Percentiles rank a stretch among this genome's conserved stretches.
Conservation (phyloP, 331 rosid genomes). For the Arachis monticola region DNA sequence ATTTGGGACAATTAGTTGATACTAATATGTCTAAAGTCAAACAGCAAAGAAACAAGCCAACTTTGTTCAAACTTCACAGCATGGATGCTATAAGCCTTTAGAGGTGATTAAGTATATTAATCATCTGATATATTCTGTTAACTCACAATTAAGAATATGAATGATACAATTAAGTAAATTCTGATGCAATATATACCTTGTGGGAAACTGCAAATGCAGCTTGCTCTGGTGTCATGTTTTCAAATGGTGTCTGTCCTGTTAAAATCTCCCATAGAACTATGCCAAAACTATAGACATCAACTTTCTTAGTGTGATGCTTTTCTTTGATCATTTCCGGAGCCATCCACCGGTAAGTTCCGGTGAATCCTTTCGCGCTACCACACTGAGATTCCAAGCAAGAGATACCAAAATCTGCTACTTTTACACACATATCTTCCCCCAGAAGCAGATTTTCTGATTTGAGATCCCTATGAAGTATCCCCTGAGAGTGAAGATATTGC, state of each 20-base stretch:
- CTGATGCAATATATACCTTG: slow-evolving; percentile 64
- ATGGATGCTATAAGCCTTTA: not conserved
- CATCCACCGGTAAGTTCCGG: slow-evolving; percentile 99
- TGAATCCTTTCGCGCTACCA: slow-evolving; percentile 88
- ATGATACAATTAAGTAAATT: slow-evolving; percentile 16
- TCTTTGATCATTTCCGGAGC: slow-evolving; percentile 98
- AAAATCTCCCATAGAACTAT: slow-evolving; percentile 96
- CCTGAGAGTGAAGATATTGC: slow-evolving; percentile 91
- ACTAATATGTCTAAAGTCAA: slow-evolving; percentile 14
- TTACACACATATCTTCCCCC: slow-evolving; percentile 91
- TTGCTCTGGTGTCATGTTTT: slow-evolving; percentile 97
- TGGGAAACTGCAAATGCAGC: slow-evolving; percentile 96
- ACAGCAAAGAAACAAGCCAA: slow-evolving; percentile 14
- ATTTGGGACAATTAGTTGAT: slow-evolving; percentile 4
- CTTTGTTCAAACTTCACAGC: slow-evolving; percentile 24
- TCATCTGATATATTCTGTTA: not conserved
- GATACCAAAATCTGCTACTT: slow-evolving; percentile 98
- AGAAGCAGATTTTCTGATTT: slow-evolving; percentile 89
- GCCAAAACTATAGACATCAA: slow-evolving; percentile 95
- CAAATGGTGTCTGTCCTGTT: slow-evolving; percentile 87
- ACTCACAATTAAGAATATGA: not conserved
- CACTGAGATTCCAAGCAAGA: slow-evolving; percentile 92
- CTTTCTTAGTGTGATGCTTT: slow-evolving; percentile 91
- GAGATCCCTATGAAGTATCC: slow-evolving; percentile 97
- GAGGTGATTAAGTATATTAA: slow-evolving; percentile 12